Evolutionary conservation across 257 asterid genomes (phyloP), one percentile per base, ranked within the genome.

Genomic region (Euphrasia confusa): DNA sequence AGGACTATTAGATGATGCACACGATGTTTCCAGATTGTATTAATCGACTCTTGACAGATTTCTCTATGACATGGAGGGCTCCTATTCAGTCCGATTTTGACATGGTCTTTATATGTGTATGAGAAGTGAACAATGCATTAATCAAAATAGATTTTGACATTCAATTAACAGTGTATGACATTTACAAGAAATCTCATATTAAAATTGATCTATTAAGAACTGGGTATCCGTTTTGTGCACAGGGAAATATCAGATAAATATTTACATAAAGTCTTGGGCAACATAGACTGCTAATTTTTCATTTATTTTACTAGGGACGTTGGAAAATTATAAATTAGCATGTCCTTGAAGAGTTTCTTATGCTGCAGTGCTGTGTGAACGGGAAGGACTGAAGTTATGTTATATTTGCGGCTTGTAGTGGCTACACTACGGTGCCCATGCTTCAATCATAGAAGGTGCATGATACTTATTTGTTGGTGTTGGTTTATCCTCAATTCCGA

Each of bases 281-380:
- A 68, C 63, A 53, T 76, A 70, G 71, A 65, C 54, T 40, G 67
- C 64, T 66, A 60, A 63, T 47, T 30, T 66, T 57, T 15, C 9
- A 27, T 56, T 71, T 64, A 72, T 54, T 50, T 33, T 17, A 58
- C 54, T 18, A 52, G 72, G 73, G 63, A 57, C 54, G 50, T 69
- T 71, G 63, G 68, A 47, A 60, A 58, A 55, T 53, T 57, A 24
- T 60, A 50, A 60, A 61, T 58, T 30, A 26, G 48, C 37, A 30
- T 13, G 45, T 55, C n/a, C 53, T 4, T 27, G 60, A 26, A 55
- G 65, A 66, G 54, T 65, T 65, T 42, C 58, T 61, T 58, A 39
- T 42, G 61, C 72, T 69, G 71, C 72, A 74, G 68, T 69, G 71
- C 72, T 55, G 72, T 70, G 76, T 58, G 74, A 71, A 61, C 44